Base-by-base conservation (phyloP, 2,329 filamentous ascomycete genomes). In the Pseudogymnoascus destructans region DNA sequence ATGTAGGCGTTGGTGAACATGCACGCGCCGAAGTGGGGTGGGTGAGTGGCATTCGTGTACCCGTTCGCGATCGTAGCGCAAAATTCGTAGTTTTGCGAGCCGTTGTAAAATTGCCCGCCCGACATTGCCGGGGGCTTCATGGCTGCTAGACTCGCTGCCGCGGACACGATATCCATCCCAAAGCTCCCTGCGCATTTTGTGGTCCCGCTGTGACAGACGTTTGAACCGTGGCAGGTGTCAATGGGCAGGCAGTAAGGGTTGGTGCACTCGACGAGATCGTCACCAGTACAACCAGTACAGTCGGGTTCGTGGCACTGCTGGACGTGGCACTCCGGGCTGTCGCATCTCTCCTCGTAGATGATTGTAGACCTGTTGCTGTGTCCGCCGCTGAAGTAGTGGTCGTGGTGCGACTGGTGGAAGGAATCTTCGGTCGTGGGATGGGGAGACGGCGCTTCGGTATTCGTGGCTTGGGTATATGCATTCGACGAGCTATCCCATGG, bases 321-420 rank as follows among this genome's bases (percentile, higher is more conserved):
- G 11, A 55, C 49, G n/a, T 55, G 49, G n/a, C 49, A 55, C 49
- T 55, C 49, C 33, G 49, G 49, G 19, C 49, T 55, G 25, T 55
- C 49, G 49, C 49, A 55, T 25, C 33, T 55, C 15, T 55, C 49
- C 49, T 55, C 49, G 25, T 55, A 55, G 11, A 55, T 55, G 15
- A 30, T 9, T 21, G 49, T 35, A 9, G 49, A 55, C 49, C n/a
- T 55, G 49, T 15, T 55, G 25, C 49, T 55, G 49, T 46, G 40
- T 10, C 11, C 9, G 19, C 40, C 7, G 32, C 23, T 10, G 6
- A 30, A 55, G n/a, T 55, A 55, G 32, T 55, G 49, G 3, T 33
- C 49, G 17, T 54, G 49, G 5, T 33, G 25, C 23, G 25, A 30
- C n/a, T 32, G 49, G 15, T 54, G n/a, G 49, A 30, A 33, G 15